Evolutionary conservation across 176 grass and related monocot genomes (phyloP).

Genomic region (Dactylis glomerata): DNA sequence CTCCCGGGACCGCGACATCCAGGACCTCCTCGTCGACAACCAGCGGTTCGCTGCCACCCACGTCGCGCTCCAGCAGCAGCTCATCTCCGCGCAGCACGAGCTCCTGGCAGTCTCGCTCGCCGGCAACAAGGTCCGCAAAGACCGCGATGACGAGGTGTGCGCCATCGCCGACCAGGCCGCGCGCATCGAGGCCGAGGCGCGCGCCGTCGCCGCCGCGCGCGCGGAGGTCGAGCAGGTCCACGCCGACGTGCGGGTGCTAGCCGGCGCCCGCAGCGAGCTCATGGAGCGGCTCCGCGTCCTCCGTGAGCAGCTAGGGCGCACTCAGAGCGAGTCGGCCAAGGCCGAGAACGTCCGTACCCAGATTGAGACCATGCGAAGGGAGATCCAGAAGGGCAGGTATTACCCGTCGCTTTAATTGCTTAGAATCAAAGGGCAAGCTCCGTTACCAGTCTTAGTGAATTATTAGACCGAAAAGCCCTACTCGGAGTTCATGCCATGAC

Average conservation of each 20-base stretch:
- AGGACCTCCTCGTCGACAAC: slow-evolving; percentile 79
- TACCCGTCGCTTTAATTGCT: background rate
- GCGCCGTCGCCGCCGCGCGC: slow-evolving; percentile 37
- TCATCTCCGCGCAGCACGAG: slow-evolving; percentile 68
- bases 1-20: slow-evolving; percentile 56
- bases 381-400: slow-evolving; percentile 97
- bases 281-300: slow-evolving; percentile 41
- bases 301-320: slow-evolving; percentile 37
- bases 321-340: slow-evolving; percentile 42
- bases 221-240: slow-evolving; percentile 51
- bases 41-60: slow-evolving; percentile 89
- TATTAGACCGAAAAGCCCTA: background rate
- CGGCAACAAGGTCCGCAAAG: slow-evolving; percentile 31
- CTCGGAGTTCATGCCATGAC: background rate
- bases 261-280: slow-evolving; percentile 43
- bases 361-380: slow-evolving; percentile 77
- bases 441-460: background rate
- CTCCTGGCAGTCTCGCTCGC: slow-evolving; percentile 51
- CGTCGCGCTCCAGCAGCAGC: slow-evolving; percentile 83
- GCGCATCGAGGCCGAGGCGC: slow-evolving; percentile 61
- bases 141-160: slow-evolving; percentile 49
- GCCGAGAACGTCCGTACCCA: slow-evolving; percentile 35
- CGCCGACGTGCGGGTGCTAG: slow-evolving; percentile 55
- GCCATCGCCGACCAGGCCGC: slow-evolving; percentile 44
- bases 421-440: background rate